Evolutionary conservation across 2,329 filamentous ascomycete genomes (phyloP).

Genomic region (Corynespora cassiicola): DNA sequence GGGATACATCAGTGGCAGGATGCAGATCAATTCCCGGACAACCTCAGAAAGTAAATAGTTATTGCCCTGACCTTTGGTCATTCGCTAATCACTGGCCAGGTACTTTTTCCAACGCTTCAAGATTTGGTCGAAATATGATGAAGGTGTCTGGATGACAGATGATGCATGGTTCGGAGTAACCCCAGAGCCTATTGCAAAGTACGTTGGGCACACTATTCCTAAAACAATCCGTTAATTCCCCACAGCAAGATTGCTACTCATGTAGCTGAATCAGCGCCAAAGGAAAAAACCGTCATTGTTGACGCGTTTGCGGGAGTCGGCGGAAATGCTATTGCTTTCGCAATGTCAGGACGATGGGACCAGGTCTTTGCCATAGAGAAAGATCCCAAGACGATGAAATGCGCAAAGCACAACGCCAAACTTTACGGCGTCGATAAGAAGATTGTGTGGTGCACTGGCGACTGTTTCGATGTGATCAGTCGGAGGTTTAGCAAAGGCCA

Average conservation of each 20-base stretch:
- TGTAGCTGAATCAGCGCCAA: conserved; percentile 63
- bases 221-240: conserved; percentile 22
- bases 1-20: conserved; percentile 73
- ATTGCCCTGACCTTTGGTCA: neutral
- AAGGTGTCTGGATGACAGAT: conserved; percentile 88
- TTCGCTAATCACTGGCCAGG: conserved; percentile 52
- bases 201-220: conserved; percentile 23
- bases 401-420: conserved; percentile 89
- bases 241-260: conserved; percentile 79
- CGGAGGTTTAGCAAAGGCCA: conserved; percentile 58
- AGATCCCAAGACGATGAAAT: conserved; percentile 79
- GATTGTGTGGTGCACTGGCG: conserved; percentile 86
- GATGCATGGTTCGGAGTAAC: conserved; percentile 98
- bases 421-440: conserved; percentile 80
- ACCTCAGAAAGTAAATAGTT: conserved; percentile 77
- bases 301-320: conserved; percentile 93
- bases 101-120: conserved; percentile 91
- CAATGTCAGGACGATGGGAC: conserved; percentile 78
- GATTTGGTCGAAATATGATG: conserved; percentile 86
- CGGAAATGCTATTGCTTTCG: conserved; percentile 95
- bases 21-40: conserved; percentile 75
- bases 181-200: conserved; percentile 88
- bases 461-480: conserved; percentile 79
- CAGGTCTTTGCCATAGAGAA: conserved; percentile 89
- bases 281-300: conserved; percentile 71